Evolutionary conservation across 1,284 basidiomycete species (phyloP), one percentile per base, ranked within the genome.

Genomic region (Ceratobasidium sp.): DNA sequence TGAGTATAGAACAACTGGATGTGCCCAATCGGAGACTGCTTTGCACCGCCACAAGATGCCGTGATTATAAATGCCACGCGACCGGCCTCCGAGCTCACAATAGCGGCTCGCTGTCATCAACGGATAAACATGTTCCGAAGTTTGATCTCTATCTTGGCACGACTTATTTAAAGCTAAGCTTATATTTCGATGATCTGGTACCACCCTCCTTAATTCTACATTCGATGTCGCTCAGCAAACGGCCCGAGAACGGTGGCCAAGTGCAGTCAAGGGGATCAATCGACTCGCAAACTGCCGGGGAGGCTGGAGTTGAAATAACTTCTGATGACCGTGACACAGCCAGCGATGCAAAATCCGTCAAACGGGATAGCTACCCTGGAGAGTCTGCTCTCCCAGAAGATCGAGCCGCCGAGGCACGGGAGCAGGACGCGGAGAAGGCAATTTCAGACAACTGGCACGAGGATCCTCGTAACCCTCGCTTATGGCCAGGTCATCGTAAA

Each of bases 381-480:
- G 63, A 88, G 80, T 87, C 87, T 40, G 86, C 87, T 0, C 84
- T 89, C 28, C 87, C 88, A 1, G 87, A 87, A 73, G 88, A 89
- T 81, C 89, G 88, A 80, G 83, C 85, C 76, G 86, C 87, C 77
- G 88, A 90, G 80, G 83, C 83, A 1, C 58, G 86, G 9, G 87
- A 90, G 80, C 56, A 42, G 26, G 49, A 76, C 33, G 61, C 61
- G n/a, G 63, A 76, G 44, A 66, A 66, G 51, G 46, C 61, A 3
- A n/a, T 61, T 46, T 49, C 46, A 66, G 73, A 76, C 39, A 76
- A 66, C 23, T 94, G 93, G 93, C 86, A 87, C 58, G 83, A 88
- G 77, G 91, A 91, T 81, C 89, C 89, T 2, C 84, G 85, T 10
- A 93, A 94, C 82, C 89, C 93, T 0, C 87, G 92, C 40, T 93